These are phyloP conservation scores for Pseudoperonospora humuli DNA, from an alignment of 352 stramenopile genomes.

Conservation along the genomic window DNA sequence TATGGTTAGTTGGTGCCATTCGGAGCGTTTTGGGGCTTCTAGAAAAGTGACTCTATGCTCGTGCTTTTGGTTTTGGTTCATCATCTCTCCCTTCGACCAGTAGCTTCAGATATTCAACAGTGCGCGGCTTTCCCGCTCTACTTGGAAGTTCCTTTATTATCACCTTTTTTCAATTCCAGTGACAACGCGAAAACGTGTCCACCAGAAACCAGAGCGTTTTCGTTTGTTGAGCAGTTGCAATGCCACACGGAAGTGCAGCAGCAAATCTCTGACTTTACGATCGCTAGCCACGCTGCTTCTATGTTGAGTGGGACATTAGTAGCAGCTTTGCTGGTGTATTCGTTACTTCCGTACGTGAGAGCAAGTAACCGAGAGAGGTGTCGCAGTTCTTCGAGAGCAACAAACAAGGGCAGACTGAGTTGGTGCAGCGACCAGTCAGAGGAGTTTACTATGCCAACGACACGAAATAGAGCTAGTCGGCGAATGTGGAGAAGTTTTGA, in stretches of 20 bases:
- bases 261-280: slow-evolving; percentile 5
- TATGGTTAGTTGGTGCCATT: slow-evolving; percentile 7
- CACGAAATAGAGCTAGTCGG: slow-evolving; percentile 9
- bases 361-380: slow-evolving; percentile 9
- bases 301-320: slow-evolving; percentile 24
- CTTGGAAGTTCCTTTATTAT: slow-evolving; percentile 6
- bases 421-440: slow-evolving; percentile 1
- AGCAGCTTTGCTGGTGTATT: slow-evolving; percentile 20
- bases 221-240: slow-evolving; percentile 13
- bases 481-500: slow-evolving; percentile 10
- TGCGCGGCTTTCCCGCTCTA: slow-evolving; percentile 14
- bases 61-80: slow-evolving; percentile 5
- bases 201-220: slow-evolving; percentile 15
- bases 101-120: slow-evolving; percentile 1
- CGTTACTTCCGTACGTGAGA: slow-evolving; percentile 20
- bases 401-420: slow-evolving; percentile 2
- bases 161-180: slow-evolving; percentile 1
- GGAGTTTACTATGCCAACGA: slow-evolving; percentile 9
- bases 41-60: neutral
- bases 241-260: slow-evolving; percentile 1
- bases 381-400: slow-evolving; percentile 7
- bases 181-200: slow-evolving; percentile 14
- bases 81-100: slow-evolving; percentile 13
- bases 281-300: slow-evolving; percentile 12
- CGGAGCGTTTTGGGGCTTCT: neutral